phyloP scores from a whole-genome alignment of 768 basidiomycete genomes.

The Boletus rubescentipes region DNA sequence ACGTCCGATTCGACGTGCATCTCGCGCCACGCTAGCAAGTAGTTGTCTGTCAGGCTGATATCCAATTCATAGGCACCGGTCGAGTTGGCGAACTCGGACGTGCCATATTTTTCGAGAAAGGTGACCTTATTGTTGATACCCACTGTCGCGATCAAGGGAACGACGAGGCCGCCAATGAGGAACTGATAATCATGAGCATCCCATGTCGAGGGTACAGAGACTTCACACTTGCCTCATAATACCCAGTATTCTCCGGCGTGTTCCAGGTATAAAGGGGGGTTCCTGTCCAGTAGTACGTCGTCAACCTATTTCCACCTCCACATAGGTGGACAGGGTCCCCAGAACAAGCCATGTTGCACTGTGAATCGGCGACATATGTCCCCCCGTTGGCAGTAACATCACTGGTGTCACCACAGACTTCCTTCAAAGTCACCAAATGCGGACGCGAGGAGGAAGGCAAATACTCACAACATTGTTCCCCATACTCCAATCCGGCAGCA shows the following conservation, averaged over 20 bases:
- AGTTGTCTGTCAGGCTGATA: slow-evolving; percentile 48
- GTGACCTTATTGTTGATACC: slow-evolving; percentile 81
- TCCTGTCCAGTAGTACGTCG: slow-evolving; percentile 55
- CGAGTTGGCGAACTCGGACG: slow-evolving; percentile 57
- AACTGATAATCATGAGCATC: slow-evolving; percentile 31
- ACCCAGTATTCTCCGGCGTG: slow-evolving; percentile 60
- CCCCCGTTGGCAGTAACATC: slow-evolving; percentile 46
- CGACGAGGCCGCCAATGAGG: slow-evolving; percentile 57
- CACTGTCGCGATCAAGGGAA: slow-evolving; percentile 72
- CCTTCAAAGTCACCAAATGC: neutral
- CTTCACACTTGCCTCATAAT: slow-evolving; percentile 57
- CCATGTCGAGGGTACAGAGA: neutral
- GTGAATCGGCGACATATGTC: slow-evolving; percentile 31
- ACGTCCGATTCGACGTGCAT: slow-evolving; percentile 80
- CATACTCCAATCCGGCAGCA: slow-evolving; percentile 68
- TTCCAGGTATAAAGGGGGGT: slow-evolving; percentile 58
- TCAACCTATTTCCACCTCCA: slow-evolving; percentile 55
- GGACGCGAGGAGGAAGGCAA: neutral
- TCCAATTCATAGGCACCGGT: slow-evolving; percentile 83
- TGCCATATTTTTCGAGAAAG: slow-evolving; percentile 75
- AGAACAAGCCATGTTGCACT: slow-evolving; percentile 56
- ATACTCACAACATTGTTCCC: slow-evolving; percentile 63
- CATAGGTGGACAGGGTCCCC: slow-evolving; percentile 72
- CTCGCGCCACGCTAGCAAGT: slow-evolving; percentile 58
- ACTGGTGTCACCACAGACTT: slow-evolving; percentile 69